Evolutionary conservation across 352 stramenopile genomes (phyloP), one percentile per base, ranked within the genome.

Genomic region (Pythium phragmiticola): DNA sequence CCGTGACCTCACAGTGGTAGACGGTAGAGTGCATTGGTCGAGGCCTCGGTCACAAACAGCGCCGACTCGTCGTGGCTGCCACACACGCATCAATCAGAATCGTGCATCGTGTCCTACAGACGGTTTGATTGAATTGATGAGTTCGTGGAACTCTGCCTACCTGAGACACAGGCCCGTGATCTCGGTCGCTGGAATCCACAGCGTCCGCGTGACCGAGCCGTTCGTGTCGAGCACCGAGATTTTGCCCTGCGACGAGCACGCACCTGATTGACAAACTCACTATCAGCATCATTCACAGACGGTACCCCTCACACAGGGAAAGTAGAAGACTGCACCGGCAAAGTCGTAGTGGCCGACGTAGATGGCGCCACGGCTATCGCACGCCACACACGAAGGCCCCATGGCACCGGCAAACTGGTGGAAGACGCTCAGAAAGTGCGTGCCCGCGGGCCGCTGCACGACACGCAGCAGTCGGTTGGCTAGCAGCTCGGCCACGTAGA

Each of bases 261-360:
- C 66, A 21, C 70, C 78, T 84, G 28, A 2, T 34, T 39, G 42
- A 16, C 19, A 13, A 6, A 39, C 19, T 43, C 7, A 7, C 5
- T 17, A 6, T 43, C 8, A 57, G 28, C 37, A 62, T 19, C 30
- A 16, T 12, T 17, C 37, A 12, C 2, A 30, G 45, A 50, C 17
- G 7, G n/a, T 19, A 7, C 43, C 8, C 43, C 43, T 7, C 16
- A 50, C 21, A 28, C 0, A 26, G 9, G 45, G 8, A 52, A 14
- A n/a, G 6, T 47, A 47, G 21, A 7, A 2, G 14, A 13, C 19
- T 11, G n/a, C 56, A 88, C 81, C 82, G 59, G 83, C 74, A 76
- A 95, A 92, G 64, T 96, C 86, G 63, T 85, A 95, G 58, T 90
- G 83, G 2, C 85, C 87, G 17, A 97, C 85, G 57, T 91, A 95